A percentile compares a stretch with the other conserved stretches of the same genome.
These are phyloP conservation scores for Erodium moschatum DNA, from an alignment of 441 rosid genomes.

Conservation along the genomic window DNA sequence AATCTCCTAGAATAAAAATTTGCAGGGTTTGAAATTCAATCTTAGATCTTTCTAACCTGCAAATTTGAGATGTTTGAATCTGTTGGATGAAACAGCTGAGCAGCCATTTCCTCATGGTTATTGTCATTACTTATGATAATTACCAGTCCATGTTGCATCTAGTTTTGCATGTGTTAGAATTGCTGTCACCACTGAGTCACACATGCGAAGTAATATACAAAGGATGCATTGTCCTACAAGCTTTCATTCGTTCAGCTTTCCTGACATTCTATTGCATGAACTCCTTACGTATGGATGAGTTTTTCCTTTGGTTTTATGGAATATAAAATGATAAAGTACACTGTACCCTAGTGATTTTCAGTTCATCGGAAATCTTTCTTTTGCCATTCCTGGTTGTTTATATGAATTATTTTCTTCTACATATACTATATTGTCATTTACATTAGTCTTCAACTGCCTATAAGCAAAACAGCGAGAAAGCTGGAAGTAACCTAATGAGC, in stretches of 20 bases:
- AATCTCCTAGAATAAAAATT: too few relatives aligned
- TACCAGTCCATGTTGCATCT: background rate
- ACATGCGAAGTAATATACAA: background rate
- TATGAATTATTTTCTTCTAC: too few relatives aligned
- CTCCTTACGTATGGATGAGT: background rate
- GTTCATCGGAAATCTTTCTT: slow-evolving; percentile 1
- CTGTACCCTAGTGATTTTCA: background rate
- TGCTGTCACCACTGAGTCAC: background rate
- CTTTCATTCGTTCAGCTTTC: background rate
- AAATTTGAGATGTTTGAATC: background rate
- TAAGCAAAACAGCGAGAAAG: slow-evolving; percentile 21
- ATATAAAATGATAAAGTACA: background rate
- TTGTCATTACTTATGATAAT: slow-evolving; percentile 2
- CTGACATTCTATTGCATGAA: background rate
- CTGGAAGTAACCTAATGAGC: slow-evolving; percentile 28
- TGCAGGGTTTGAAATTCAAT: too few relatives aligned
- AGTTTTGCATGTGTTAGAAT: background rate
- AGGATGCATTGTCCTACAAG: background rate
- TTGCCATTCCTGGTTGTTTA: slow-evolving; percentile 13
- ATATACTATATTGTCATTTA: too few relatives aligned
- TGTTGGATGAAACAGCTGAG: background rate
- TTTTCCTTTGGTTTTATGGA: background rate
- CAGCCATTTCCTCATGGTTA: background rate
- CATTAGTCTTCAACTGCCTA: slow-evolving; percentile 14
- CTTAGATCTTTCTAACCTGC: too few relatives aligned